Evolutionary conservation across 2,329 filamentous ascomycete genomes (phyloP), one percentile per base, ranked within the genome.

Genomic region (Harringtonia aguacate): DNA sequence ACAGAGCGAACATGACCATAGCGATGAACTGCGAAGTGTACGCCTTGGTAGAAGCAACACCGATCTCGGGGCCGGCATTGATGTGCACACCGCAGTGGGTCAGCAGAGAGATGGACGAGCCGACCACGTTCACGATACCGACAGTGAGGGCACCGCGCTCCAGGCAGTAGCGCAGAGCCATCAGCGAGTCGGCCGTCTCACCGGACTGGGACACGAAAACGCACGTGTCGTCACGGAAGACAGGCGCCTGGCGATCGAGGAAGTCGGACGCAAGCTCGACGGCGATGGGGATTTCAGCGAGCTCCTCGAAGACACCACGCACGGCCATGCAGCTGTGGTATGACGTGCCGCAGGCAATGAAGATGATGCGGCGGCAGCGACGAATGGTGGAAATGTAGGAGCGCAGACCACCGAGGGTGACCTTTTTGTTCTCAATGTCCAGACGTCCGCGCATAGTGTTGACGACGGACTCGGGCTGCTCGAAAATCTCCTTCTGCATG

Each of bases 401-500:
- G 56, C 89, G 83, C 55, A 98, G 79, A 55, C 92, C 92, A 74
- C 92, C 92, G 22, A 98, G 81, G 10, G 90, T 97, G 56, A 98
- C 89, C 46, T 80, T 85, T 77, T 94, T 94, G 75, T 95, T 94
- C 57, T 80, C 83, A 48, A 84, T 75, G 66, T 98, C 92, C 57
- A 98, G 74, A 70, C 92, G 92, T 69, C 92, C 92, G 80, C 92
- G 87, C 92, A 98, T 98, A 54, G 92, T 95, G 78, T 98, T 98
- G 72, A 98, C 82, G 49, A 98, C 87, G 14, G 92, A 98, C 70
- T 98, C 92, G 60, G 92, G 92, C 74, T 98, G 92, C 76, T 98
- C 92, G 66, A 98, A 98, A 60, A 98, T 98, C 67, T 98, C 92
- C 80, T 98, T 98, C 67, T 98, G 92, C 92, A 98, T 98, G 76